Conservation (phyloP, 2,329 filamentous ascomycete genomes). For the Ophiocordyceps sinensis region DNA sequence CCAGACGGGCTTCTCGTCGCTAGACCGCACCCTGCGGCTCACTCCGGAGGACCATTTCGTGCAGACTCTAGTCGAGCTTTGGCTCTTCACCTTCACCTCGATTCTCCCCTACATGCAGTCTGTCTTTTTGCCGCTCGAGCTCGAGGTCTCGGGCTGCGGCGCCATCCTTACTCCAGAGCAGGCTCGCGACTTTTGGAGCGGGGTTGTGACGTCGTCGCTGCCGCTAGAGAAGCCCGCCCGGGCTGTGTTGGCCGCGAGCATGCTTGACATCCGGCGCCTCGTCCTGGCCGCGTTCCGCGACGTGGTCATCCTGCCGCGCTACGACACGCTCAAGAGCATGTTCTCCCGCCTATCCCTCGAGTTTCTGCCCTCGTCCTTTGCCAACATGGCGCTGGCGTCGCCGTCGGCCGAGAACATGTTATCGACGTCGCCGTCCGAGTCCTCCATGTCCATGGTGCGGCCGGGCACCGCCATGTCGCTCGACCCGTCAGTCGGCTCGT, state of each 20-base stretch:
- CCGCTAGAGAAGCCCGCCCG: constrained; percentile 18
- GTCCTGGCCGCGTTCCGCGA: constrained; percentile 83
- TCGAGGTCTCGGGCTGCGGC: constrained; percentile 81
- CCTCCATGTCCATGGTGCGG: constrained; percentile 30
- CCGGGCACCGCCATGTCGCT: constrained; percentile 63
- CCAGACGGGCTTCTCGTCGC: constrained; percentile 66
- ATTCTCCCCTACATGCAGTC: constrained; percentile 91
- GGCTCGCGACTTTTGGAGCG: constrained; percentile 83
- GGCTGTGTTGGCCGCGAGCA: constrained; percentile 33
- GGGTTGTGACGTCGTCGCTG: constrained; percentile 34
- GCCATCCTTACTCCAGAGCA: constrained; percentile 63
- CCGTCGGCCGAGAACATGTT: constrained; percentile 35
- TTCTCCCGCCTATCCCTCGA: constrained; percentile 84
- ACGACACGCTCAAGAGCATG: constrained; percentile 76
- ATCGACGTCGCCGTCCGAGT: constrained; percentile 36
- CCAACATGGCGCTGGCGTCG: constrained; percentile 36
- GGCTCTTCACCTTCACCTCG: constrained; percentile 82
- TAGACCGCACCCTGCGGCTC: constrained; percentile 69
- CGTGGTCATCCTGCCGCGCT: constrained; percentile 72
- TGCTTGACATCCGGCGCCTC: constrained; percentile 76
- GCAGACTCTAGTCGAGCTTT: constrained; percentile 79
- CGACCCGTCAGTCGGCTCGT: constrained; percentile 62
- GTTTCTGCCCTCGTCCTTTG: constrained; percentile 44
- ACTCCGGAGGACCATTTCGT: constrained; percentile 81
- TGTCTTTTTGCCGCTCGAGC: constrained; percentile 81